Conservation (phyloP, 2,329 filamentous ascomycete genomes). For the Magnaporthiopsis incrustans region DNA sequence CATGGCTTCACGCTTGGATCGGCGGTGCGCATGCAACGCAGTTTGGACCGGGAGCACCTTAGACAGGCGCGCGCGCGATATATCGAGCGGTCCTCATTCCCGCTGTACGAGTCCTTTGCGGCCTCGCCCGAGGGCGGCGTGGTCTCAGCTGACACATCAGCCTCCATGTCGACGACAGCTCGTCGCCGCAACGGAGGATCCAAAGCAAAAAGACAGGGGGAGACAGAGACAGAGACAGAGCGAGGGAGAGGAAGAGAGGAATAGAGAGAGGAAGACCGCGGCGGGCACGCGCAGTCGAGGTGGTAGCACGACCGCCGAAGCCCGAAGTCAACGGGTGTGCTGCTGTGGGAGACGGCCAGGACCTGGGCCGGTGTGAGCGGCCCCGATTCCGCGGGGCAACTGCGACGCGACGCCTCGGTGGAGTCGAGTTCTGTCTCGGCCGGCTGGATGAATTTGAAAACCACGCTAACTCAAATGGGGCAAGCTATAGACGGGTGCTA, state of each 20-base stretch:
- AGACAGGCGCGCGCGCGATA: slow-evolving; percentile 18
- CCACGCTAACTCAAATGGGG: too few relatives aligned
- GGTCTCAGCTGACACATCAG: not conserved
- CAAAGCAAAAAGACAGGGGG: too few relatives aligned
- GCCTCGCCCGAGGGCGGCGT: not conserved
- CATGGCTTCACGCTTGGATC: slow-evolving; percentile 16
- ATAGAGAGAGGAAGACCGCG: not conserved
- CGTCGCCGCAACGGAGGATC: too few relatives aligned
- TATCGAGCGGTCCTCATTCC: not conserved
- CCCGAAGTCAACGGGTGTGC: not conserved
- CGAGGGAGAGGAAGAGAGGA: not conserved
- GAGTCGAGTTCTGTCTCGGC: too few relatives aligned
- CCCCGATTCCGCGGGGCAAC: not conserved
- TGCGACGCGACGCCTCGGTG: not conserved
- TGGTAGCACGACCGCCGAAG: too few relatives aligned
- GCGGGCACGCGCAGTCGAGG: too few relatives aligned
- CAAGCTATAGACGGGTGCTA: too few relatives aligned
- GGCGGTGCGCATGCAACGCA: slow-evolving; percentile 16
- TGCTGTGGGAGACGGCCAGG: not conserved
- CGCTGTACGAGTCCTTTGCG: not conserved
- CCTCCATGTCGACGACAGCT: not conserved
- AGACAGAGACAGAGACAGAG: too few relatives aligned
- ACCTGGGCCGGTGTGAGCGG: too few relatives aligned
- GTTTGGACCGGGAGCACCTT: slow-evolving; percentile 21
- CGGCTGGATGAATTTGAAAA: not conserved